Evolutionary conservation across 495 filamentous ascomycete genomes (phyloP), one percentile per base, ranked within the genome.

Genomic region (Podospora pseudocomata): DNA sequence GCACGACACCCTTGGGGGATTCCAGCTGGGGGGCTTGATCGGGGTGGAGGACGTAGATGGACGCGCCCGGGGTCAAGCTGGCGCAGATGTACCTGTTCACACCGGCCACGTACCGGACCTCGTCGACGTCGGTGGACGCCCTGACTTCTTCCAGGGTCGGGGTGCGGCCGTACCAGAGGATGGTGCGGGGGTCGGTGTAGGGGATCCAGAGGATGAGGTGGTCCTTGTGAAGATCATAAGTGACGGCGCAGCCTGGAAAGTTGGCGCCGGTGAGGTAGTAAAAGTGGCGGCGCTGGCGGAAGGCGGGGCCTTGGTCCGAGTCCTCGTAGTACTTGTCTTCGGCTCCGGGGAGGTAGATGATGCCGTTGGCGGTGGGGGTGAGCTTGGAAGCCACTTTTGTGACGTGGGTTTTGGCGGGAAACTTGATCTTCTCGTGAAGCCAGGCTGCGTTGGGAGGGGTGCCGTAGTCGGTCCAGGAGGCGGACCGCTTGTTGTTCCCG

Each of bases 331-430:
- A 76, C 28, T 73, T 71, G 28, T 82, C 76, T n/a, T 78, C 72
- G 27, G 80, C 78, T 20, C 86, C 86, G 9, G 82, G 78, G 9
- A 91, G 80, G 73, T 85, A 88, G 62, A 91, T 85, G 65, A 94
- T 72, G 32, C 92, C 92, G 62, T 81, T 49, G 39, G 39, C 39
- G 39, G 39, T 49, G 39, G 39, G 39, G 39, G 39, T 1, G 13
- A 96, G 86, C 65, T 88, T 84, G 62, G 84, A 81, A 15, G 87
- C 89, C 16, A 94, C 91, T 57, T 86, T 89, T 68, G 85, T 86
- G 56, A 91, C 92, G 76, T 97, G 92, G 68, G 88, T 82, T 75
- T 95, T 96, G 34, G 92, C 93, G 19, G 76, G 76, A 55, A 56
- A 78, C 55, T 76, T 78, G 19, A 73, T 73, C 20, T 72, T 65